A percentile compares a stretch with the other conserved stretches of the same genome.
phyloP scores from a whole-genome alignment of 768 basidiomycete species.

The Termitomyces sp. region DNA sequence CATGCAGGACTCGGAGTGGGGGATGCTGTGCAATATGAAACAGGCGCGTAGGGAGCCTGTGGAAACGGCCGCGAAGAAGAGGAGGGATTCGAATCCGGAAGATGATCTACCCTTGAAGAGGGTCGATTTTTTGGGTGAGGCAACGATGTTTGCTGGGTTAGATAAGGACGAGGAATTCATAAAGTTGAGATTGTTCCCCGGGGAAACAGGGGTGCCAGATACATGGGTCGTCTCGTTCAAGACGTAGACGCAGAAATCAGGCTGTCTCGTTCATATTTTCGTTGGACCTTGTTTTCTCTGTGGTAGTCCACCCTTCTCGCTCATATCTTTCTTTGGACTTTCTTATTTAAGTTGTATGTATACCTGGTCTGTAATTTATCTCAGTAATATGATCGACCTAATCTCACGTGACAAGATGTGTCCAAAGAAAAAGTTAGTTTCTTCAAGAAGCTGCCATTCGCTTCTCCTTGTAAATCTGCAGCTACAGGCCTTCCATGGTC shows the following conservation, averaged over 20 bases:
- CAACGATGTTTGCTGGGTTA: constrained; percentile 56
- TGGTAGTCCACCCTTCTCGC: neutral
- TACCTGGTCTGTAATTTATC: too few relatives aligned
- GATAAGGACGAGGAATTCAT: constrained; percentile 54
- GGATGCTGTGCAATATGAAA: constrained; percentile 40
- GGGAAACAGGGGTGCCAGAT: constrained; percentile 34
- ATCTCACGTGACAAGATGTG: constrained; percentile 3
- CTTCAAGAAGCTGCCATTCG: neutral
- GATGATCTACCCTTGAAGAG: constrained; percentile 38
- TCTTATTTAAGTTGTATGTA: too few relatives aligned
- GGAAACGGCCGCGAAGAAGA: constrained; percentile 46
- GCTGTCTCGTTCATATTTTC: neutral
- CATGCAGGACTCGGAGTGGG: constrained; percentile 67
- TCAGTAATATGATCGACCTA: constrained; percentile 2
- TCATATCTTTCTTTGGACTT: neutral
- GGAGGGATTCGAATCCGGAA: constrained; percentile 32
- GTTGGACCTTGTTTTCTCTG: neutral
- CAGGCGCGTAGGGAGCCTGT: constrained; percentile 33
- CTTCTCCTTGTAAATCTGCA: neutral
- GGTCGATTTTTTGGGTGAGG: constrained; percentile 61
- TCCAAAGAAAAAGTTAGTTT: constrained; percentile 1
- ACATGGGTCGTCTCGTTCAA: constrained; percentile 58
- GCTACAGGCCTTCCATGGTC: constrained; percentile 41
- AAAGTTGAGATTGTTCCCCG: constrained; percentile 46
- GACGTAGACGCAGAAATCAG: neutral